These are phyloP conservation scores for Solanum medicagineum DNA, from an alignment of 257 asterid species.

Conservation along the genomic window DNA sequence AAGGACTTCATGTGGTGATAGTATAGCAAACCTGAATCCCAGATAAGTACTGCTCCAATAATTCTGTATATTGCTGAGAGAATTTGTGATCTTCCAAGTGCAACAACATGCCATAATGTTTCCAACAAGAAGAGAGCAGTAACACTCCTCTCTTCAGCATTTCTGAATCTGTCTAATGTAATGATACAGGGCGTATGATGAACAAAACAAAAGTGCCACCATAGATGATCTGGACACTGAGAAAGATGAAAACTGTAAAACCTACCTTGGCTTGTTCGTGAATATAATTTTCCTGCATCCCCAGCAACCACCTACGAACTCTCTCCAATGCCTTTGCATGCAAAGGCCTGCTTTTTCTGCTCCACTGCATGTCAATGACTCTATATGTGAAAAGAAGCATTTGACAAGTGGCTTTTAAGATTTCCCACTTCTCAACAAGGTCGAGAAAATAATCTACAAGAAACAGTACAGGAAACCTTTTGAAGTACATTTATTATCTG, in stretches of 20 bases:
- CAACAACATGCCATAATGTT: conserved; percentile 74
- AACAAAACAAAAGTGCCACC: conserved; percentile 6
- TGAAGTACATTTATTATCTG: background rate
- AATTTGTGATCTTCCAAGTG: conserved; percentile 53
- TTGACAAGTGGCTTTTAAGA: background rate
- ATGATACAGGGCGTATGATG: conserved; percentile 4
- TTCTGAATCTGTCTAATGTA: conserved; percentile 39
- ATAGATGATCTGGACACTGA: background rate
- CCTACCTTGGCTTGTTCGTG: conserved; percentile 51
- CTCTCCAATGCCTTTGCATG: conserved; percentile 77
- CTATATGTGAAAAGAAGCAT: background rate
- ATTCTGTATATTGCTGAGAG: conserved; percentile 45
- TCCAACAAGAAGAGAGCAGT: conserved; percentile 93
- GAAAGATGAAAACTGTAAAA: conserved; percentile 17
- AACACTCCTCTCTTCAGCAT: conserved; percentile 50
- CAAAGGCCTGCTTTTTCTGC: conserved; percentile 73
- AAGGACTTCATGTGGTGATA: background rate
- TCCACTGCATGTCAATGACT: conserved; percentile 50
- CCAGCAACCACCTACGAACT: conserved; percentile 68
- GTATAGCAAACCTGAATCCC: conserved; percentile 61
- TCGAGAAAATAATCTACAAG: background rate
- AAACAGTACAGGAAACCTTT: background rate
- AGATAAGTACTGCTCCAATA: conserved; percentile 63
- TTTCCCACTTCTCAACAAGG: background rate
- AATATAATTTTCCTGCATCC: conserved; percentile 31